Conservation (phyloP, 257 asterid genomes). For the Solanum chmielewskii region DNA sequence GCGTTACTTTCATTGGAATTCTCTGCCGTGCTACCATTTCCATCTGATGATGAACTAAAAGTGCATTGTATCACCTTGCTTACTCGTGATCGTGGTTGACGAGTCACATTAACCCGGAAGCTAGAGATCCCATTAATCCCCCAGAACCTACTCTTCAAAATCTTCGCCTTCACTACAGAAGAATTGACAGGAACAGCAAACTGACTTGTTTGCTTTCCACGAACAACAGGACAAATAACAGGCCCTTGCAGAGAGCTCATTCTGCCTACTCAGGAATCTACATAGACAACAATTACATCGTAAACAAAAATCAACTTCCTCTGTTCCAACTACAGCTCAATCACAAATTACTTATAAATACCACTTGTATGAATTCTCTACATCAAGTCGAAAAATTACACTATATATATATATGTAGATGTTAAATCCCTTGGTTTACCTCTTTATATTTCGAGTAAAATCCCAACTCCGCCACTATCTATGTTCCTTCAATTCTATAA, state of each 20-base stretch:
- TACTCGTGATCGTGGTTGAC: slow-evolving; percentile 13
- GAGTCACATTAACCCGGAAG: slow-evolving; percentile 8
- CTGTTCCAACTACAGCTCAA: background rate
- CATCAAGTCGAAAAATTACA: background rate
- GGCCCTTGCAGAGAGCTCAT: slow-evolving; percentile 25
- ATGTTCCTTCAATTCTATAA: background rate
- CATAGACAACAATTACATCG: background rate
- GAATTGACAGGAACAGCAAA: slow-evolving; percentile 28
- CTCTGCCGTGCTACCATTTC: slow-evolving; percentile 79
- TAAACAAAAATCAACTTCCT: background rate
- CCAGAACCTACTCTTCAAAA: slow-evolving; percentile 36
- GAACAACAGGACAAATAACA: slow-evolving; percentile 57
- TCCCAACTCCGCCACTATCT: background rate
- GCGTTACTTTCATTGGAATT: slow-evolving; percentile 64
- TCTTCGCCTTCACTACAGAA: slow-evolving; percentile 33
- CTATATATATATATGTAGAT: background rate
- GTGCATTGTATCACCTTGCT: slow-evolving; percentile 32
- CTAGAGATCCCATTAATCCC: slow-evolving; percentile 29
- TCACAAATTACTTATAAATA: background rate
- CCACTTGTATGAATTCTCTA: background rate
- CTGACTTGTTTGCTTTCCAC: slow-evolving; percentile 44
- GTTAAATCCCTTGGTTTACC: background rate
- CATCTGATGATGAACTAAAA: slow-evolving; percentile 84
- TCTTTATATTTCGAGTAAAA: background rate
- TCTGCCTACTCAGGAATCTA: background rate